phyloP scores from a whole-genome alignment of 179 eudicot genomes.

The Drosera spatulata region DNA sequence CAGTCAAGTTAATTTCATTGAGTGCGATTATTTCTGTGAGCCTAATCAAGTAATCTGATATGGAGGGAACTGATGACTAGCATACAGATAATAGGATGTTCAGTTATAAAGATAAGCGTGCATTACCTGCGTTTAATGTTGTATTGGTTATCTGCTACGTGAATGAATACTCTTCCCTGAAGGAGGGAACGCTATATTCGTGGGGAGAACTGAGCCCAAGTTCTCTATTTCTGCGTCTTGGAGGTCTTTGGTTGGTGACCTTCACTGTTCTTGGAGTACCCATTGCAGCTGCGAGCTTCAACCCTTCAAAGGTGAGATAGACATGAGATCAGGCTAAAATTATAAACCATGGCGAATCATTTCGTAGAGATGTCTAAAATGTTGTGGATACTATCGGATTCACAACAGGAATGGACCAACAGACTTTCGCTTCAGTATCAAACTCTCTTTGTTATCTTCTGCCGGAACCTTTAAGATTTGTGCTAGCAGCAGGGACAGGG shows the following conservation, averaged over 20 bases:
- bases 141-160: constrained; percentile 33
- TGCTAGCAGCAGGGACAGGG: constrained; percentile 80
- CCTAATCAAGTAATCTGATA: too few species aligned
- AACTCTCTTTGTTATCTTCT: constrained; percentile 7
- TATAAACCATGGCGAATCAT: too few species aligned
- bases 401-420: too few species aligned
- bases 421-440: not conserved
- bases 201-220: constrained; percentile 89
- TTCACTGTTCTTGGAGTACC: constrained; percentile 73
- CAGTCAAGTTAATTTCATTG: too few species aligned
- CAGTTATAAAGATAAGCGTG: not conserved
- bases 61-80: not conserved
- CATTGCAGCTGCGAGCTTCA: constrained; percentile 88
- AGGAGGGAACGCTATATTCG: constrained; percentile 68
- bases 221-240: constrained; percentile 69
- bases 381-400: too few species aligned
- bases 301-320: constrained; percentile 65
- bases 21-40: too few species aligned
- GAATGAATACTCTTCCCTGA: constrained; percentile 87
- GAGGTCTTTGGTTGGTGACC: constrained; percentile 84
- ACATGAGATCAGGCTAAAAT: not conserved
- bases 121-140: not conserved
- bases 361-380: too few species aligned
- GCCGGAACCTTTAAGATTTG: constrained; percentile 86
- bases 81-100: not conserved